Evolutionary conservation across 2,329 filamentous ascomycete genomes (phyloP).

Genomic region (Colletotrichum echinochloae): DNA sequence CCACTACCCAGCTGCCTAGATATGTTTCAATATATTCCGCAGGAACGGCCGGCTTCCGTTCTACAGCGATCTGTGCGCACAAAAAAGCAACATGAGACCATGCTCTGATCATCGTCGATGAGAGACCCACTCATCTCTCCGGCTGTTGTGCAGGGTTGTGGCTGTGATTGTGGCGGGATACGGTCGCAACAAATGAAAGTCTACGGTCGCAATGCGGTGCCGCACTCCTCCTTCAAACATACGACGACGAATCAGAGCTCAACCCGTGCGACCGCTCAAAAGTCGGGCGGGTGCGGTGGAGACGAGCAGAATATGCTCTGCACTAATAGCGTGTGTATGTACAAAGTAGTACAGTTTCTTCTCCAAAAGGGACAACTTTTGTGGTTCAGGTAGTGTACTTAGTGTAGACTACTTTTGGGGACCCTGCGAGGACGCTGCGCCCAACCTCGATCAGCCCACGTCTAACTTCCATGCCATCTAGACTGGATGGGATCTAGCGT

Average conservation of each 20-base stretch:
- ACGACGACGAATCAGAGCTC: slow-evolving; percentile 30
- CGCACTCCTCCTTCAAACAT: background rate
- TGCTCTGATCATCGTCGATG: slow-evolving; percentile 32
- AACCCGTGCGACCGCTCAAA: background rate
- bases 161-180: too few relatives aligned
- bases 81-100: background rate
- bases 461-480: slow-evolving; percentile 28
- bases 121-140: too few relatives aligned
- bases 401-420: too few relatives aligned
- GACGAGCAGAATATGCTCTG: background rate
- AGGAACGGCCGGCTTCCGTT: background rate
- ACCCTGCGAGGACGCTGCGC: too few relatives aligned
- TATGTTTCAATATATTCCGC: background rate
- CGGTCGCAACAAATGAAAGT: too few relatives aligned
- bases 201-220: too few relatives aligned
- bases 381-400: too few relatives aligned
- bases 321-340: too few relatives aligned
- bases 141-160: too few relatives aligned
- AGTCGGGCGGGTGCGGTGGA: slow-evolving; percentile 6
- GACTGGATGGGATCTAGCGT: slow-evolving; percentile 21
- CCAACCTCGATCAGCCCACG: slow-evolving; percentile 23
- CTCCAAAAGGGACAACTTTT: too few relatives aligned
- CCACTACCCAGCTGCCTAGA: background rate
- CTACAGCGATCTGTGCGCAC: background rate
- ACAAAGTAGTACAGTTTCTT: too few relatives aligned